phyloP scores from a whole-genome alignment of 768 basidiomycete species.

The Tulasnella calospora region DNA sequence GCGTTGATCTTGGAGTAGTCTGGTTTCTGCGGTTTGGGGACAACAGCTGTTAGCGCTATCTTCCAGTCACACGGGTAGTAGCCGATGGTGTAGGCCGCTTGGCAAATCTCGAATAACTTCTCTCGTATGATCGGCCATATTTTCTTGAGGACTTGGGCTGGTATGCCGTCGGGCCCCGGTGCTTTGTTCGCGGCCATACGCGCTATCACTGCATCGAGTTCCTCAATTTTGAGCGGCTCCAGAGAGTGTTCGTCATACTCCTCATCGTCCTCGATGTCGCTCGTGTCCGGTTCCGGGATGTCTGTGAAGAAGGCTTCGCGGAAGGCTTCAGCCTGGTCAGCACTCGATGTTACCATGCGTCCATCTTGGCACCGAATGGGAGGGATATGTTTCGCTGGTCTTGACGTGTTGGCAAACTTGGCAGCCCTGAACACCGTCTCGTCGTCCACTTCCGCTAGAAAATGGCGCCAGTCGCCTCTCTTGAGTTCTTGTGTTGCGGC shows the following conservation, averaged over 20 bases:
- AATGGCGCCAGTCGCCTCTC: slow-evolving; percentile 19
- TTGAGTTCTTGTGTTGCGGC: background rate
- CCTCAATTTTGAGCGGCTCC: background rate
- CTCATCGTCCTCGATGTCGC: background rate
- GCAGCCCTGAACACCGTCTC: slow-evolving; percentile 14
- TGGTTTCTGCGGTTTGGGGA: slow-evolving; percentile 25
- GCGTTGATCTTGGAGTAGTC: slow-evolving; percentile 24
- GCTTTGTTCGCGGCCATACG: slow-evolving; percentile 26
- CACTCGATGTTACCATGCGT: background rate
- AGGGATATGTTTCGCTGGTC: background rate
- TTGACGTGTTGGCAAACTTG: background rate
- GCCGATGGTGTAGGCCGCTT: background rate
- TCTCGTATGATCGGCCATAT: background rate
- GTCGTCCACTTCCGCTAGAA: slow-evolving; percentile 22
- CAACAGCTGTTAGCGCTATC: slow-evolving; percentile 1
- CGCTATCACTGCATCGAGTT: slow-evolving; percentile 2
- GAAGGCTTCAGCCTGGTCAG: slow-evolving; percentile 11
- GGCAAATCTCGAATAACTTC: background rate
- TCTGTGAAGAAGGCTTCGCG: slow-evolving; percentile 22
- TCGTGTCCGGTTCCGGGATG: background rate
- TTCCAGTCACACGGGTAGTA: slow-evolving; percentile 16
- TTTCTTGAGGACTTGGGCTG: slow-evolving; percentile 9
- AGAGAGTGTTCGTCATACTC: slow-evolving; percentile 8
- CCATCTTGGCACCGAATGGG: slow-evolving; percentile 17
- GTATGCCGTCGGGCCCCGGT: slow-evolving; percentile 27